These are phyloP conservation scores for Dentipellis sp. DNA, from an alignment of 768 basidiomycete species.

Conservation along the genomic window DNA sequence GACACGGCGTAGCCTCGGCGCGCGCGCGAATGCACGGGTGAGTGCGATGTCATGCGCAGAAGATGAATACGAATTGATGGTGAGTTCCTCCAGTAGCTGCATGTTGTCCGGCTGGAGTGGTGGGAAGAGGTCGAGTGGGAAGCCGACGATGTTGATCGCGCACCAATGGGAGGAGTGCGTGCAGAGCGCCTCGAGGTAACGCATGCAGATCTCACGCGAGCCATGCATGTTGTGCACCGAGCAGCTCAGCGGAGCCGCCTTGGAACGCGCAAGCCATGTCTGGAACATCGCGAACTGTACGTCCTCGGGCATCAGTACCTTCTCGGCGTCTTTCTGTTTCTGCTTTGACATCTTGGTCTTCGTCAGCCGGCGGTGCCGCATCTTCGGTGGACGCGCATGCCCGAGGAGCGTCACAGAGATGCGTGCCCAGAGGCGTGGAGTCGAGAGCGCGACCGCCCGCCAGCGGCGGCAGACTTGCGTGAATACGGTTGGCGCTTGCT, in stretches of 20 bases:
- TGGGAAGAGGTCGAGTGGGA: neutral
- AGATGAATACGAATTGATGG: neutral
- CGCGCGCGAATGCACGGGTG: neutral
- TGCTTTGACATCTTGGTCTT: neutral
- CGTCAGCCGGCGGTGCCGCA: neutral
- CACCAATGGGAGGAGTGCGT: neutral
- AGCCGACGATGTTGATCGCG: neutral
- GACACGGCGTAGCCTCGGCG: neutral
- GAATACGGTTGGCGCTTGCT: neutral
- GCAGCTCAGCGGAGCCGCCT: neutral
- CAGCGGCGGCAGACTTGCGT: neutral
- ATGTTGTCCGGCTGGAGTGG: neutral
- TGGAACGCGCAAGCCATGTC: neutral
- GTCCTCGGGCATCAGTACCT: neutral
- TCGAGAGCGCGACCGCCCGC: neutral
- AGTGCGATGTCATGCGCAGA: neutral
- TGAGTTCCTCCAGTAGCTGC: neutral
- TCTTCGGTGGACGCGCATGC: neutral
- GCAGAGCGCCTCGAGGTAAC: neutral
- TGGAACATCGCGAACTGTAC: neutral
- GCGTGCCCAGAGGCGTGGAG: neutral
- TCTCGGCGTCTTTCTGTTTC: neutral
- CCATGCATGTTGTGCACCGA: neutral
- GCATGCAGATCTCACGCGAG: neutral
- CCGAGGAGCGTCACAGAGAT: neutral